Evolutionary conservation across 2,329 filamentous ascomycete species (phyloP), one percentile per base, ranked within the genome.

Genomic region (Scleromitrula shiraiana): DNA sequence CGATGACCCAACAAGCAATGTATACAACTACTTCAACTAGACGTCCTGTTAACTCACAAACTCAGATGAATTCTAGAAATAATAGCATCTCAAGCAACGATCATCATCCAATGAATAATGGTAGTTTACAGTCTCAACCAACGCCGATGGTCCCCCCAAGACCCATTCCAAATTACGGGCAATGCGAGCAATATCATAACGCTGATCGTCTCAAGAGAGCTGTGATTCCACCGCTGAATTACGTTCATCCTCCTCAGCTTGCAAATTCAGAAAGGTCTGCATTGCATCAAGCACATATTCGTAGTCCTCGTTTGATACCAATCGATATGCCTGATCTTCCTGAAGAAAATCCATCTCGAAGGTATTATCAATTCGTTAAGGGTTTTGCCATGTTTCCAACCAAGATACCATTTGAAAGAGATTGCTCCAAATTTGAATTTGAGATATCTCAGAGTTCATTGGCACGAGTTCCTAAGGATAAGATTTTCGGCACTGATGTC

Each of bases 211-310:
- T 58, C 12, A 40, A 55, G 39, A 52, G 53, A 33, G 47, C 44
- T 19, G 54, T 69, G 6, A 59, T 75, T 26, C 71, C 70, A 37
- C 63, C 56, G 15, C 50, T 55, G 1, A 64, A 63, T 7, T 54
- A 53, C 15, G 40, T 48, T 29, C 65, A 64, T 20, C 52, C 66
- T 3, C 64, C 68, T 50, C 68, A 67, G 26, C 63, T 66, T 20
- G 69, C 73, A 4, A 65, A 72, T 49, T 71, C 76, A 17, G 61
- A 64, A 20, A 59, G 67, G 7, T 69, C 68, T 23, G 73, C 70
- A n/a, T 65, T 83, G 7, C 80, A 83, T 56, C 77, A 82, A 62
- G 71, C 73, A 37, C 68, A 78, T 57, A 65, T 82, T 23, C 71
- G 72, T 20, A 78, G 74, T 54, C 78, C 78, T 4, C 54, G 67